Base-by-base conservation (phyloP, 805 yeast genomes). In the Monosporozyma aquatica region DNA sequence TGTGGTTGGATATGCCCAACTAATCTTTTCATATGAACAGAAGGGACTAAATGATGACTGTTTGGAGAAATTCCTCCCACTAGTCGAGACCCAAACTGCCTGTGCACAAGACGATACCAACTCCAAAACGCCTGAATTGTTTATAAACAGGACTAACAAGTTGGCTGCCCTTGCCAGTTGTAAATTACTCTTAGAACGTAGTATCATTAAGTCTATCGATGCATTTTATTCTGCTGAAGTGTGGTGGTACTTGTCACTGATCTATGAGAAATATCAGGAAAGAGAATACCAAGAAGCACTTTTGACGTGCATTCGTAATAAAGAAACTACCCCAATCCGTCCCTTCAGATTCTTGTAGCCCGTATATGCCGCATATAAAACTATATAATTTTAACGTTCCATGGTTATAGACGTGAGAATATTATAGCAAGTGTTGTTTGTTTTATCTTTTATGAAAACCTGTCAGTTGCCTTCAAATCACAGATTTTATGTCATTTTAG, bases 221-320 rank as follows among this genome's bases (percentile, higher is more conserved):
- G 78, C 75, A 9, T 58, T 69, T 14, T 54, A 58, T 41, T 59
- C 65, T 10, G 64, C 77, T 6, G 95, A 86, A 58, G 69, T 81
- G 10, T 82, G 89, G 82, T 80, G 76, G 73, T 72, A 72, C 43
- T 65, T 84, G 44, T 74, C 86, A 2, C 61, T 69, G 48, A 70
- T 83, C 18, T 82, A 82, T 56, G 87, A 80, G 47, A 65, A 55
- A 21, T 62, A 73, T 38, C 77, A 74, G 36, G 83, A 80, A 45
- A 70, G 70, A 46, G 61, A 67, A 17, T 59, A 64, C 28, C 68
- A 74, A 46, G 71, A 71, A 24, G 66, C 80, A 7, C 64, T 83
- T 43, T 74, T 86, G 79, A 73, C 66, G 51, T 72, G 83, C 58
- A 73, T 84, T 10, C 78, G 75, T 49, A 66, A 80, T 47, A 86